phyloP scores from a whole-genome alignment of 352 stramenopile genomes.

The Phytophthora chlamydospora region DNA sequence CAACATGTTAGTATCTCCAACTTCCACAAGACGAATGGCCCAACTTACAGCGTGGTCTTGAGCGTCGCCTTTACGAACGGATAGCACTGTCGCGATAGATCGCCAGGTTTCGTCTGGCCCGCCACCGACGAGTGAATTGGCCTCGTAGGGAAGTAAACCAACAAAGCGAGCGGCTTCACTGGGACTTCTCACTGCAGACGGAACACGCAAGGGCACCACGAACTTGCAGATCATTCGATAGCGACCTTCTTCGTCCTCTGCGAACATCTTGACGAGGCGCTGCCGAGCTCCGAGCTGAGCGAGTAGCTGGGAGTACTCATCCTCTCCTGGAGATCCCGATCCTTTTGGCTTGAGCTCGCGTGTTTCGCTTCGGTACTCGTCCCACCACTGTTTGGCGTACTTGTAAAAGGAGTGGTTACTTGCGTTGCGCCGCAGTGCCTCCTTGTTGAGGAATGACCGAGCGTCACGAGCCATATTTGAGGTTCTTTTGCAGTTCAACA shows the following conservation, averaged over 20 bases:
- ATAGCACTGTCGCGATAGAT: slow-evolving; percentile 72
- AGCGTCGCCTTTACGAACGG: slow-evolving; percentile 73
- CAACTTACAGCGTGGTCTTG: slow-evolving; percentile 78
- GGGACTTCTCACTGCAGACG: slow-evolving; percentile 59
- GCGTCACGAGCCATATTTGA: slow-evolving; percentile 51
- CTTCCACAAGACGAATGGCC: not conserved
- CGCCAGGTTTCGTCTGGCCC: slow-evolving; percentile 79
- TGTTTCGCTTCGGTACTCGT: slow-evolving; percentile 65
- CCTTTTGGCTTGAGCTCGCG: slow-evolving; percentile 17
- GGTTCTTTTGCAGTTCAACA: slow-evolving; percentile 65
- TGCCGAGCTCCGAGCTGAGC: slow-evolving; percentile 19
- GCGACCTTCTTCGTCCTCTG: slow-evolving; percentile 85
- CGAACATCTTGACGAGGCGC: slow-evolving; percentile 83
- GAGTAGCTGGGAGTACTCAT: slow-evolving; percentile 31
- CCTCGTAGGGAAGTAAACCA: slow-evolving; percentile 72
- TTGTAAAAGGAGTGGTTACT: slow-evolving; percentile 77
- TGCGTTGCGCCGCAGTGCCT: slow-evolving; percentile 57
- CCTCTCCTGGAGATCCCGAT: slow-evolving; percentile 4
- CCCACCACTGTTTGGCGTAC: slow-evolving; percentile 87
- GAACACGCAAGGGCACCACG: slow-evolving; percentile 60
- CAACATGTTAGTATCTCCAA: slow-evolving; percentile 6
- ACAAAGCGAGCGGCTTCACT: slow-evolving; percentile 90
- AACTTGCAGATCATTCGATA: slow-evolving; percentile 91
- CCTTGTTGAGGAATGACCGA: slow-evolving; percentile 56
- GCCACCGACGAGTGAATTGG: slow-evolving; percentile 56